phyloP scores from a whole-genome alignment of 202 grass and related monocot species.

The Panicum hallii region DNA sequence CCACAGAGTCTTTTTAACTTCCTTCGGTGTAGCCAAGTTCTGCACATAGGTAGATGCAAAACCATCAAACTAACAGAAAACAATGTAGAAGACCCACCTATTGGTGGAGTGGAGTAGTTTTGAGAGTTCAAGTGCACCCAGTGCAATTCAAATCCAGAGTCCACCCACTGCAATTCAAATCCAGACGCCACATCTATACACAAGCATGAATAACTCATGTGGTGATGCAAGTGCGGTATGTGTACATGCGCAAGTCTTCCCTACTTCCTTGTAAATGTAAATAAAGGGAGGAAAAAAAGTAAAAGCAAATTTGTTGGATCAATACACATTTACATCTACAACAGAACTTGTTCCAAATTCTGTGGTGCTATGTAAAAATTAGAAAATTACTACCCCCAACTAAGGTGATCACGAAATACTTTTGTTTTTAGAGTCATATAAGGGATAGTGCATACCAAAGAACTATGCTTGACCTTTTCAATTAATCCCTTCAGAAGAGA shows the following conservation, averaged over 20 bases:
- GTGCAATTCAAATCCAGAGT: too few species aligned
- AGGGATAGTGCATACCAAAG: slow-evolving; percentile 44
- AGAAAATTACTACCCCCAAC: neutral
- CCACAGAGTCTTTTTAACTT: slow-evolving; percentile 27
- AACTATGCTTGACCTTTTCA: slow-evolving; percentile 48
- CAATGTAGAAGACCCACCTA: neutral
- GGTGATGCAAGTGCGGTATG: neutral
- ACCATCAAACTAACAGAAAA: slow-evolving; percentile 32
- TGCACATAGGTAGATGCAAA: slow-evolving; percentile 34
- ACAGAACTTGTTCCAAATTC: neutral
- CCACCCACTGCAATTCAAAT: neutral
- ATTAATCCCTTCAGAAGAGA: slow-evolving; percentile 60
- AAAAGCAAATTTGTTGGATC: neutral
- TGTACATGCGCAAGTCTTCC: neutral
- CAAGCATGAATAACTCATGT: neutral
- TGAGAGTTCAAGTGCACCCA: neutral
- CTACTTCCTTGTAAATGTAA: slow-evolving; percentile 39
- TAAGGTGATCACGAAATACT: neutral
- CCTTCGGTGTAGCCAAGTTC: slow-evolving; percentile 37
- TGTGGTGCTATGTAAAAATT: neutral
- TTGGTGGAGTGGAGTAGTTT: neutral
- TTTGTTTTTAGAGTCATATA: slow-evolving; percentile 1
- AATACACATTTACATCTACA: neutral
- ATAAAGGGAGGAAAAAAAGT: neutral
- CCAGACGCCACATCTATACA: neutral